phyloP scores from a whole-genome alignment of 495 filamentous ascomycete genomes.

The Xeromyces bisporus region DNA sequence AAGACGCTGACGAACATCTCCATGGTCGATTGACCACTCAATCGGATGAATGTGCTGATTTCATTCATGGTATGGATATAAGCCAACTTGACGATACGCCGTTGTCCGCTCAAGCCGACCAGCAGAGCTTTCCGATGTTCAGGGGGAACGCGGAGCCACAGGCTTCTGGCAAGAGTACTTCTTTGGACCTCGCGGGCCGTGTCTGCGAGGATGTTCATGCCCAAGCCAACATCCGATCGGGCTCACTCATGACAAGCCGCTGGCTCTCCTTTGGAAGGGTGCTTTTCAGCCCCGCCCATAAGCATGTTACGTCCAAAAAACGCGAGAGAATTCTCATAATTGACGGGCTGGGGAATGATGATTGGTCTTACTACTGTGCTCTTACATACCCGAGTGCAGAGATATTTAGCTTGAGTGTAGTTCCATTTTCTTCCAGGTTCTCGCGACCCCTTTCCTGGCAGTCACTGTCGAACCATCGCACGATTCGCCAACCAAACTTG shows the following conservation, averaged over 20 bases:
- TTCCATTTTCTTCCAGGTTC: conserved; percentile 14
- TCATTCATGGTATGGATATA: too few relatives aligned
- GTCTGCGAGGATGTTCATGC: conserved; percentile 47
- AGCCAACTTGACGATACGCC: conserved; percentile 1
- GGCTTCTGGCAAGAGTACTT: conserved; percentile 20
- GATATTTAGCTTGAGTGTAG: conserved; percentile 52
- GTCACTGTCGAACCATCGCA: conserved; percentile 69
- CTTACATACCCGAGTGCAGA: conserved; percentile 74
- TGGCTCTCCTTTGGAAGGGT: conserved; percentile 95
- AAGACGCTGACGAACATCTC: too few relatives aligned
- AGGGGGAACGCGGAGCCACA: conserved; percentile 16
- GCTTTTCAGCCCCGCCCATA: conserved; percentile 85
- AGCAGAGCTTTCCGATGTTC: conserved; percentile 13
- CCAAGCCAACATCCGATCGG: conserved; percentile 69
- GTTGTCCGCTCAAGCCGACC: conserved; percentile 4
- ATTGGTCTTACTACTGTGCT: conserved; percentile 97
- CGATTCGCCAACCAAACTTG: conserved; percentile 55
- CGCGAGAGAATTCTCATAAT: conserved; percentile 62
- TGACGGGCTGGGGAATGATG: conserved; percentile 78
- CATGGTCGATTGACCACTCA: too few relatives aligned
- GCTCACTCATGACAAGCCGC: conserved; percentile 56
- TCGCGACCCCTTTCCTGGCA: conserved; percentile 29
- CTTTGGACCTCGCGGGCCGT: conserved; percentile 33
- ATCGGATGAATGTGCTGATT: too few relatives aligned
- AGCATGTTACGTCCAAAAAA: conserved; percentile 47